These are phyloP conservation scores for Coprinopsis strossmayeri DNA, from an alignment of 768 basidiomycete genomes.

Conservation along the genomic window DNA sequence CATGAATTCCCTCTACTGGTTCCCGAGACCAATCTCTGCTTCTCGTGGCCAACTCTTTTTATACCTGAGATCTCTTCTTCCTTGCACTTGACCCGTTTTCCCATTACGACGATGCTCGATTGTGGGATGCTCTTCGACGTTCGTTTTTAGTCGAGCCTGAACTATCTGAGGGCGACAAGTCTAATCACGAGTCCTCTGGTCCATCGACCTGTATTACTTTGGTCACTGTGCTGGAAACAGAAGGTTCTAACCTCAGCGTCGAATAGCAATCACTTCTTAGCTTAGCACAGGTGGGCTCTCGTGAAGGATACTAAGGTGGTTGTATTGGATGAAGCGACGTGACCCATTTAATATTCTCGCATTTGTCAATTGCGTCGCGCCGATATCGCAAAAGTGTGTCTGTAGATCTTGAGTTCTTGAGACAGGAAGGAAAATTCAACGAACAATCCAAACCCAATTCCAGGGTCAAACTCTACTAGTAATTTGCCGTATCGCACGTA, in stretches of 20 bases:
- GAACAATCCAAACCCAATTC: conserved; percentile 72
- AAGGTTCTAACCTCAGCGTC: conserved; percentile 69
- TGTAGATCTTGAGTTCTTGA: conserved; percentile 72
- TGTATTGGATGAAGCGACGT: conserved; percentile 76
- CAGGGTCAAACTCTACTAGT: conserved; percentile 64
- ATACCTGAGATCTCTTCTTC: conserved; percentile 4
- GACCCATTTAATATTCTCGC: conserved; percentile 9
- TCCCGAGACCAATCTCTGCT: too few relatives aligned
- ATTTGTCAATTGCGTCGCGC: neutral
- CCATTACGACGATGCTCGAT: conserved; percentile 52
- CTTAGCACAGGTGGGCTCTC: conserved; percentile 71
- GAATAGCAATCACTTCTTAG: conserved; percentile 70
- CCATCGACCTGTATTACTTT: conserved; percentile 40
- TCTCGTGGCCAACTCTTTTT: neutral
- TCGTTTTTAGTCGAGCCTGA: conserved; percentile 33
- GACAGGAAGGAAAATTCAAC: conserved; percentile 78
- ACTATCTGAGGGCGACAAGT: conserved; percentile 34
- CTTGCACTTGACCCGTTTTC: conserved; percentile 53
- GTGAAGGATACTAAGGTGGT: conserved; percentile 72
- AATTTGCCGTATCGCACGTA: conserved; percentile 76
- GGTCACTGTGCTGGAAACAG: conserved; percentile 71
- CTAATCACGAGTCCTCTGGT: too few relatives aligned
- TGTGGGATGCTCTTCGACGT: conserved; percentile 72
- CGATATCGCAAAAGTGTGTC: conserved; percentile 38
- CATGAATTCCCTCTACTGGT: neutral